Conservation (phyloP, 2,329 filamentous ascomycete genomes). For the Colletotrichum orbiculare region DNA sequence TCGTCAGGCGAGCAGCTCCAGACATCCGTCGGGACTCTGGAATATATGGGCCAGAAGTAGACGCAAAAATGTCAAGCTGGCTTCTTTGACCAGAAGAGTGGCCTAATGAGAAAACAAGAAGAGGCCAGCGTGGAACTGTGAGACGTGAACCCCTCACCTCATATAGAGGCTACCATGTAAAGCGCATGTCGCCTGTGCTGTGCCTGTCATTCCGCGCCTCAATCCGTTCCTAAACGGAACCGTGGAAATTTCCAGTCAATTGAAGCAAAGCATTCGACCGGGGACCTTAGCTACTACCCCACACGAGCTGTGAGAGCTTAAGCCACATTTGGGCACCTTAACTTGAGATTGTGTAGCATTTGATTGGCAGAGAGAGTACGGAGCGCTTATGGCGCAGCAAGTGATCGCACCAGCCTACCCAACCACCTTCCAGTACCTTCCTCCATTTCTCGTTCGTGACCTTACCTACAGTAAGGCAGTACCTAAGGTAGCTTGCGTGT, state of each 20-base stretch:
- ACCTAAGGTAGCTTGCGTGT: too few relatives aligned
- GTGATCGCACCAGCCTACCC: neutral
- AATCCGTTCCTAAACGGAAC: conserved; percentile 31
- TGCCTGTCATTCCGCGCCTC: conserved; percentile 8
- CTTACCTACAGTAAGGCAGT: too few relatives aligned
- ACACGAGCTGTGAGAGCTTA: conserved; percentile 37
- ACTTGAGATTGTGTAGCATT: neutral
- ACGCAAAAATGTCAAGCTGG: conserved; percentile 36
- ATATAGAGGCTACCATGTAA: neutral
- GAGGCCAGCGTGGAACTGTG: conserved; percentile 57
- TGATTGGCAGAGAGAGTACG: neutral
- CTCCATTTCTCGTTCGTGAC: too few relatives aligned
- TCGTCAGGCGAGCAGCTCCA: conserved; percentile 6
- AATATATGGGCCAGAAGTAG: conserved; percentile 8
- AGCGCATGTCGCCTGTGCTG: conserved; percentile 3
- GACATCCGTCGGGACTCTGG: neutral
- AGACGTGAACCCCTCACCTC: conserved; percentile 33
- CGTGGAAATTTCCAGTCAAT: conserved; percentile 36
- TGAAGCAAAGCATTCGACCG: conserved; percentile 10
- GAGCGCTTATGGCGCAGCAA: conserved; percentile 13
- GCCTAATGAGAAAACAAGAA: conserved; percentile 42
- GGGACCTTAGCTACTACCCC: conserved; percentile 27
- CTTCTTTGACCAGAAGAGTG: conserved; percentile 38
- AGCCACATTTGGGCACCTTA: conserved; percentile 22
- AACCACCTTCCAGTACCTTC: conserved; percentile 3